Evolutionary conservation across 495 filamentous ascomycete species (phyloP), one percentile per base, ranked within the genome.

Genomic region (Penicillium robsamsonii): DNA sequence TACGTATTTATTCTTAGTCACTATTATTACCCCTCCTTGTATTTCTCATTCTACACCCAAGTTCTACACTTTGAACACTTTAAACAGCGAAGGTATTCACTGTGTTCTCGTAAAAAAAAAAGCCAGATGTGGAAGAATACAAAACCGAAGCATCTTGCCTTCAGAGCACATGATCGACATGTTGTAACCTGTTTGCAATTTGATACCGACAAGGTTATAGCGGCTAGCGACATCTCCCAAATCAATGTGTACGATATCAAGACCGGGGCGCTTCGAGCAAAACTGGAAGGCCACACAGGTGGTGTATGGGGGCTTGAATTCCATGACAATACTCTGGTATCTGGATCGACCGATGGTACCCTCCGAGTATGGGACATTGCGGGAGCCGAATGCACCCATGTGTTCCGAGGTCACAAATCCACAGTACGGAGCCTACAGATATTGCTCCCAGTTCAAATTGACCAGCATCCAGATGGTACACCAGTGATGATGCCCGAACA

Each of bases 191-290:
- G 94, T 62, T 79, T 98, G 45, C 92, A 97, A 62, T 97, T 98
- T 61, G 94, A 98, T 63, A 86, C 88, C 29, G 94, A 97, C 74
- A 97, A 97, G 72, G 96, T 98, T 53, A 76, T 98, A 55, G 97
- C 93, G 10, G 94, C 94, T 20, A 96, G 92, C 62, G 94, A 98
- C 71, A 95, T 97, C 67, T 93, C 91, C 12, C 87, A 96, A 54
- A 97, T 98, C 66, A 91, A 97, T 66, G 92, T 98, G 44, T 97
- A 97, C 67, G 92, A 97, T 64, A 97, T 94, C n/a, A 92, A 92
- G 71, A 97, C 92, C 3, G 94, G 94, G 50, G 87, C 87, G 52
- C 72, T 96, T 44, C 84, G 89, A 55, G 87, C 82, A 47, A 89
- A 84, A 40, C 81, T 98, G 8, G 87, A 89, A 65, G 94, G 94